These are phyloP conservation scores for Nicotiana tomentosiformis DNA, from an alignment of 257 asterid genomes.

Conservation along the genomic window DNA sequence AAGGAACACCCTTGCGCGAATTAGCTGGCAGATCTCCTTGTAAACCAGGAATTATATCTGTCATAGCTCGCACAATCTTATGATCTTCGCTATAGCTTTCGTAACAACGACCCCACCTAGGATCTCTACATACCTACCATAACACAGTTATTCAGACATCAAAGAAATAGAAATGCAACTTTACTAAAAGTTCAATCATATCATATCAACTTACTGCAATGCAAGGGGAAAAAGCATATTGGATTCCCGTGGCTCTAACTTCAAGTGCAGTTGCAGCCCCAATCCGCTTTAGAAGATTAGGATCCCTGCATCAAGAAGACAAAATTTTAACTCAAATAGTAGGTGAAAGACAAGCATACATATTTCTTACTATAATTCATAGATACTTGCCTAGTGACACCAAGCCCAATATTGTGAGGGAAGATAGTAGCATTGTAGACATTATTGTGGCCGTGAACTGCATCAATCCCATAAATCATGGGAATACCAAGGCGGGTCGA, in stretches of 20 bases:
- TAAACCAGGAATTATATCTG: conserved; percentile 25
- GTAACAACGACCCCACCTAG: conserved; percentile 40
- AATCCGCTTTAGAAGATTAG: conserved; percentile 27
- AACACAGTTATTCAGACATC: background rate
- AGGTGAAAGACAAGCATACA: background rate
- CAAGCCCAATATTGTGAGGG: conserved; percentile 40
- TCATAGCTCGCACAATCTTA: conserved; percentile 24
- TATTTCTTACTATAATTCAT: background rate
- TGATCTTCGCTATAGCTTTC: conserved; percentile 40
- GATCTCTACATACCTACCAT: conserved; percentile 20
- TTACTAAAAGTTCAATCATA: background rate
- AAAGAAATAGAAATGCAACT: background rate
- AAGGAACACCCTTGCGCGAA: conserved; percentile 17
- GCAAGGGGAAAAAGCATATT: conserved; percentile 35
- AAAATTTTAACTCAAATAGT: background rate
- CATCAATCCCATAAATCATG: conserved; percentile 39
- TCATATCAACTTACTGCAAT: conserved; percentile 25
- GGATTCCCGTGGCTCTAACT: conserved; percentile 41
- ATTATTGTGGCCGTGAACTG: conserved; percentile 39
- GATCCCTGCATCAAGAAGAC: conserved; percentile 20
- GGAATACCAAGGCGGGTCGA: conserved; percentile 37
- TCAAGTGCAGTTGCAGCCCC: conserved; percentile 43
- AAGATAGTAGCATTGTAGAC: conserved; percentile 36
- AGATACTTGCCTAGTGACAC: conserved; percentile 32
- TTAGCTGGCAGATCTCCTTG: conserved; percentile 35